Evolutionary conservation across 148 eudicot species (phyloP).

Genomic region (Chenopodium quinoa): DNA sequence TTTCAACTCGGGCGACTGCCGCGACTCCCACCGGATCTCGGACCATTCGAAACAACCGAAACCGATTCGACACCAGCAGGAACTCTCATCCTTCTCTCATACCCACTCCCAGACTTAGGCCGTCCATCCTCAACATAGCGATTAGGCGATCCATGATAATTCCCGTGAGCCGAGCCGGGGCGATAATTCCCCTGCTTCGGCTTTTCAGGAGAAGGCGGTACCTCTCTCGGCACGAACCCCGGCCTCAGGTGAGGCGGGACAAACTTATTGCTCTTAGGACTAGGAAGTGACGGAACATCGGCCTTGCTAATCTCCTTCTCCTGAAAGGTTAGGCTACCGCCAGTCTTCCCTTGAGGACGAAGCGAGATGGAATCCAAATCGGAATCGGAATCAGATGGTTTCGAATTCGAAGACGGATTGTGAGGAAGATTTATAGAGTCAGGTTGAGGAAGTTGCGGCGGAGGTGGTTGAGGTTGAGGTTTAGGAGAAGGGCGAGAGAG

Average conservation of each 20-base stretch:
- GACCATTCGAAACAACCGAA: constrained; percentile 40
- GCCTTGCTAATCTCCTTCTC: constrained; percentile 16
- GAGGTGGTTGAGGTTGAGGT: constrained; percentile 27
- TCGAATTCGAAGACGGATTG: constrained; percentile 9
- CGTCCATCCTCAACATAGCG: constrained; percentile 5
- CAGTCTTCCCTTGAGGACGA: constrained; percentile 58
- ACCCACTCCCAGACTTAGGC: constrained; percentile 19
- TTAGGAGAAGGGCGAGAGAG: constrained; percentile 69
- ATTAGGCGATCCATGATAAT: constrained; percentile 9
- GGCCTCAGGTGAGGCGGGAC: constrained; percentile 73
- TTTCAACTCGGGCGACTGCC: constrained; percentile 58
- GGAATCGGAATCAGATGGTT: constrained; percentile 7
- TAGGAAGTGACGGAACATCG: background rate
- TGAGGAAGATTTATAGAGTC: background rate
- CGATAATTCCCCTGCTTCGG: constrained; percentile 30
- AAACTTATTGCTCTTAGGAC: constrained; percentile 41
- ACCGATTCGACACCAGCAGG: constrained; percentile 22
- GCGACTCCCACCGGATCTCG: constrained; percentile 52
- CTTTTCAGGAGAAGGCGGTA: background rate
- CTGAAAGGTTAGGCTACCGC: constrained; percentile 17
- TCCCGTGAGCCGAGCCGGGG: constrained; percentile 33
- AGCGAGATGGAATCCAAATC: constrained; percentile 34
- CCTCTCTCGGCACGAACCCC: constrained; percentile 52
- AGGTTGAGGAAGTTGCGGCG: background rate
- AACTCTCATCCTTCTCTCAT: constrained; percentile 14